Conservation (phyloP, 441 rosid genomes). For the Sinapis alba region DNA sequence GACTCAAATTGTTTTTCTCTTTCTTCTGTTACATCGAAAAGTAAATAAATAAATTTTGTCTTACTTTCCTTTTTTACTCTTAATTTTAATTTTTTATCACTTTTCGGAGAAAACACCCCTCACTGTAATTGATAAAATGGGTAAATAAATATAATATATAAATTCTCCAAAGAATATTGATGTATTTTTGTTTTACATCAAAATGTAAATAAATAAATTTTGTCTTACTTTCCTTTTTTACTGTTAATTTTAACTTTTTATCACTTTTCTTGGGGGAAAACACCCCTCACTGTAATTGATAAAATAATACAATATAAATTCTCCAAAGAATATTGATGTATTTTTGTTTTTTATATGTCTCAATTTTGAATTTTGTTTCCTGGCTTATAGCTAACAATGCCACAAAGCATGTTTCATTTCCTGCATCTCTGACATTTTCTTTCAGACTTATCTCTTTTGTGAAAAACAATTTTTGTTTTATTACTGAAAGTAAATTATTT, state of each 20-base stretch:
- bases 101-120: background rate
- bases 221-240: conserved; percentile 36
- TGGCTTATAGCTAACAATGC: conserved; percentile 30
- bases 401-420: conserved; percentile 42
- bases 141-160: background rate
- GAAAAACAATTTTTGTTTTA: conserved; percentile 25
- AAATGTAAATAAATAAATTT: conserved; percentile 11
- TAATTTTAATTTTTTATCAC: too few species aligned
- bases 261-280: background rate
- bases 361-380: conserved; percentile 35
- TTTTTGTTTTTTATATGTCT: conserved; percentile 22
- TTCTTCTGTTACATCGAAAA: conserved; percentile 12
- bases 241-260: background rate
- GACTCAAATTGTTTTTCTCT: conserved; percentile 20
- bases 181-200: conserved; percentile 14
- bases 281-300: background rate
- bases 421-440: conserved; percentile 31
- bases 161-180: conserved; percentile 17
- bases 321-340: conserved; percentile 14
- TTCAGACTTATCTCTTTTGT: conserved; percentile 38
- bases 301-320: background rate
- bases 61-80: conserved; percentile 30
- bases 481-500: conserved; percentile 19
- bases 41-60: conserved; percentile 25
- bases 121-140: background rate